phyloP scores from a whole-genome alignment of 208 protist genomes.

The Acanthamoeba royreba region DNA sequence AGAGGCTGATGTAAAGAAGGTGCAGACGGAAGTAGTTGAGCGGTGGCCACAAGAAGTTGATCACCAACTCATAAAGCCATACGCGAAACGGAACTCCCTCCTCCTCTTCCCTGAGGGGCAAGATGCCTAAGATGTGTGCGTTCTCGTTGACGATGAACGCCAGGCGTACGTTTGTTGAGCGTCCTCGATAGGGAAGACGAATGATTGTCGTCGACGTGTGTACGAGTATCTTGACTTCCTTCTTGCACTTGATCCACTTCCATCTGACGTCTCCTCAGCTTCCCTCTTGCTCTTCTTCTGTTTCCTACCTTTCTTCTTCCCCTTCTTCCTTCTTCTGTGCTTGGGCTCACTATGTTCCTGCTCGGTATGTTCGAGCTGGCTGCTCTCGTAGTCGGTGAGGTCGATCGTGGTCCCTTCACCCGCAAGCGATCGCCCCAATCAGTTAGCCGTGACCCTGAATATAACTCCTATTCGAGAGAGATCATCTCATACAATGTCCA shows the following conservation, averaged over 20 bases:
- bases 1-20: neutral
- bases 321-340: neutral
- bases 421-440: neutral
- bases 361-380: neutral
- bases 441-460: neutral
- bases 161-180: neutral
- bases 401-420: neutral
- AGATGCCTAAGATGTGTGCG: neutral
- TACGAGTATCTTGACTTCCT: neutral
- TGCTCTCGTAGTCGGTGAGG: neutral
- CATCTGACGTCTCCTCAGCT: neutral
- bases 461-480: no score
- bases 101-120: neutral
- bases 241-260: neutral
- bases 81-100: neutral
- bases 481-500: no score
- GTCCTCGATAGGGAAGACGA: neutral
- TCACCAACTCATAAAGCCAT: neutral
- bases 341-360: neutral
- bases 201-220: neutral
- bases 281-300: neutral
- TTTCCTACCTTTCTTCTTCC: neutral
- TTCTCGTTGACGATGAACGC: neutral
- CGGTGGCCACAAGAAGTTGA: constrained; percentile 10
- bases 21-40: constrained; percentile 21